Evolutionary conservation across 371 early-diverging fungal genomes (phyloP).

Genomic region (Rhizopus delemar): DNA sequence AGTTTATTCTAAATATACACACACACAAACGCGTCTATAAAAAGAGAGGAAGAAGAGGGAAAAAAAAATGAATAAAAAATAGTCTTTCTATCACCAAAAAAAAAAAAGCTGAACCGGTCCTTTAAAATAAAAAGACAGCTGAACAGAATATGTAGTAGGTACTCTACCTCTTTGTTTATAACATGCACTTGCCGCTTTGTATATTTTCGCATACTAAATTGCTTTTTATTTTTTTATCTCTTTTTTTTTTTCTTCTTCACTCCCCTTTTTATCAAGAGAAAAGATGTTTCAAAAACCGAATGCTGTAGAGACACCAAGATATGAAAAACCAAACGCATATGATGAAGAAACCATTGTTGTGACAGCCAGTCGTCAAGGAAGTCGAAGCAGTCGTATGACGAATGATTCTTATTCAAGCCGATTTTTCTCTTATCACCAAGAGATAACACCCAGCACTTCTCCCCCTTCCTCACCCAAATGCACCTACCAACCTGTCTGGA

Average conservation of each 20-base stretch:
- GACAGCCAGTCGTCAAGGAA: conserved; percentile 26
- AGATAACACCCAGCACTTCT: conserved; percentile 15
- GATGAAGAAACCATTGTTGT: conserved; percentile 18
- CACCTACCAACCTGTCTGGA: background rate
- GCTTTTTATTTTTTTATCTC: background rate
- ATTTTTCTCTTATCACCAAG: conserved; percentile 14
- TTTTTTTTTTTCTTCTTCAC: background rate
- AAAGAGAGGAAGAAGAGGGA: background rate
- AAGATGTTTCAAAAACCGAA: conserved; percentile 22
- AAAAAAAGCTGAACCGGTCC: conserved; percentile 6
- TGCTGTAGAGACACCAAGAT: conserved; percentile 18
- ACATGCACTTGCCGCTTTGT: too few species aligned
- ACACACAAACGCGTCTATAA: background rate
- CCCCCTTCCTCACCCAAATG: conserved; percentile 19
- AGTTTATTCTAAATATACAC: background rate
- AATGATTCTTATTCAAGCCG: conserved; percentile 20
- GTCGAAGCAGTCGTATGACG: conserved; percentile 20
- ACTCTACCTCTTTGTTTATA: background rate
- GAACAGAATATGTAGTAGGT: too few species aligned
- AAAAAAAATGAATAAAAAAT: background rate
- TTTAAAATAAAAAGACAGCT: conserved; percentile 2
- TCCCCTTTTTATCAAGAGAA: background rate
- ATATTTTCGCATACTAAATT: background rate
- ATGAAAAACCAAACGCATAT: conserved; percentile 32
- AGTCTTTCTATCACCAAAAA: background rate